Evolutionary conservation across 805 yeast genomes (phyloP), one percentile per base, ranked within the genome.

Genomic region (Nakazawaea wyomingensis): DNA sequence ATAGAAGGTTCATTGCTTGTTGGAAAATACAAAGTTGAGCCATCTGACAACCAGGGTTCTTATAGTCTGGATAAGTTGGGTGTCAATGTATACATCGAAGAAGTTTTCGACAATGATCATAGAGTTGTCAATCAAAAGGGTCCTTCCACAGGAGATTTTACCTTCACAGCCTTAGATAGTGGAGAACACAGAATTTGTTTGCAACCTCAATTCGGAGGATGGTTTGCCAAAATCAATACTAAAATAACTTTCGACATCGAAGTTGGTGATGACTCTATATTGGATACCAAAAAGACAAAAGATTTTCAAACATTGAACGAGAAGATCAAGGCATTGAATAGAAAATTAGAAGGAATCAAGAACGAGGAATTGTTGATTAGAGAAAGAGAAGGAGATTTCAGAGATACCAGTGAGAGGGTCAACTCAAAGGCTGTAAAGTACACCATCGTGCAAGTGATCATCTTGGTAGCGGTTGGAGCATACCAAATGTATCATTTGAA

Each of bases 161-260:
- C 89, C 24, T 89, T 86, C 68, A 82, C 90, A 10, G 85, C 96
- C 1, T 65, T 79, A 36, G 96, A 85, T 42, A 68, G 82, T 9
- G 96, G 96, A 30, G 95, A 85, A 59, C 96, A 89, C 69, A 72
- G 74, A 54, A 72, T 90, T 54, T 89, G 97, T 65, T 66, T 89
- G 52, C 65, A 64, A 18, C 78, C 80, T 21, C 50, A 51, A 37
- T 39, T 51, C 14, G 48, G 44, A 8, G 61, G 62, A 5, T 57
- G 57, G 48, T 52, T 61, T 16, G 69, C 76, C 46, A 75, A 76
- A 54, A 68, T 71, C 51, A 68, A 66, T 45, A 76, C 81, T 45
- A 72, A 80, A 54, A 68, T 81, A 43, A 72, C 73, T 47, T 70
- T 89, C 43, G 95, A 86, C 59, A 67, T 87, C 46, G 84, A 77